Conservation (phyloP, 2,329 filamentous ascomycete genomes). For the Pseudopithomyces chartarum region DNA sequence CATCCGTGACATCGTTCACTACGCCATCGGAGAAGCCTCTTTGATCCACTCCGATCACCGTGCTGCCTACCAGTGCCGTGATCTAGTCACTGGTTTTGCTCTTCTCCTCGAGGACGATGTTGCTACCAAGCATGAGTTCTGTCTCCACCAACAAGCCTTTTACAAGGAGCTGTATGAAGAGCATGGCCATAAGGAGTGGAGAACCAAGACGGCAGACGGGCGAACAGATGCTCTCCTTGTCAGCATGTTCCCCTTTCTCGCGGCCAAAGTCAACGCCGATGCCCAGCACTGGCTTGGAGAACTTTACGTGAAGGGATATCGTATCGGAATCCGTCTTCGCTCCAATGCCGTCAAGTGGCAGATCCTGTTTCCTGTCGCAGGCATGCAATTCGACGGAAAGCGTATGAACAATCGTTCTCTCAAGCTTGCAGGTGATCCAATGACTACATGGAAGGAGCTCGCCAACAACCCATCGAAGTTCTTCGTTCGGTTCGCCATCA, state of each 20-base stretch:
- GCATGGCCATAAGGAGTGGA: constrained; percentile 15
- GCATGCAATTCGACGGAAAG: constrained; percentile 10
- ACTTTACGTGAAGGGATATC: constrained; percentile 25
- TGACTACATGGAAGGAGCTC: constrained; percentile 16
- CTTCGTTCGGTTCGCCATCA: constrained; percentile 20
- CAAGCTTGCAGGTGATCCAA: constrained; percentile 16
- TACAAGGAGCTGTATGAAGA: constrained; percentile 20
- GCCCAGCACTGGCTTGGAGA: constrained; percentile 18
- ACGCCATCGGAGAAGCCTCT: constrained; percentile 19
- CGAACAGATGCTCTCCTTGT: constrained; percentile 5
- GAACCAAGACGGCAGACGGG: constrained; percentile 9
- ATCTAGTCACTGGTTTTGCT: constrained; percentile 12
- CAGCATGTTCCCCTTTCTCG: constrained; percentile 7
- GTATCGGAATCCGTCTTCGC: constrained; percentile 27
- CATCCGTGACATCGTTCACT: constrained; percentile 14
- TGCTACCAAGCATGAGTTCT: constrained; percentile 13
- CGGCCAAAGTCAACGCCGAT: constrained; percentile 1
- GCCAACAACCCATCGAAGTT: constrained; percentile 13
- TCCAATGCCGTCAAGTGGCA: constrained; percentile 22
- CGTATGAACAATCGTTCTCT: constrained; percentile 26
- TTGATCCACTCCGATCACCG: constrained; percentile 15
- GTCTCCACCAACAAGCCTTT: constrained; percentile 16
- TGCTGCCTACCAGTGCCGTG: constrained; percentile 4
- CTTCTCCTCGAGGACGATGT: not conserved
- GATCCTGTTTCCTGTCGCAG: constrained; percentile 17